phyloP scores from a whole-genome alignment of 345 rosid genomes.

The Populus nigra region DNA sequence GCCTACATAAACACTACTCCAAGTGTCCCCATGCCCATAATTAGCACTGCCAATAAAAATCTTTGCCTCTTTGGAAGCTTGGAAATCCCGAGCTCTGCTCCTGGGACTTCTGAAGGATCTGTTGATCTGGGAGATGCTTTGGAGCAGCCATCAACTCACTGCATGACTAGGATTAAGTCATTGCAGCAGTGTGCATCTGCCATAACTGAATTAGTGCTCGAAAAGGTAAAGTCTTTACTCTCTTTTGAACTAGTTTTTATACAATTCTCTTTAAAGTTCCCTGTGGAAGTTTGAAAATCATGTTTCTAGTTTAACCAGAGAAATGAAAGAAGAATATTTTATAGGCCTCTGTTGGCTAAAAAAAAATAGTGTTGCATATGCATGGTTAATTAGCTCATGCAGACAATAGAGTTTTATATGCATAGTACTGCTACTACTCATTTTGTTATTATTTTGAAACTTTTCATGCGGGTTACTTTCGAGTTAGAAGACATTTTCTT shows the following conservation, averaged over 20 bases:
- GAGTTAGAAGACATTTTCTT: background rate
- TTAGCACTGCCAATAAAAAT: constrained; percentile 41
- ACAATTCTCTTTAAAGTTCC: background rate
- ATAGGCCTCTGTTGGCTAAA: background rate
- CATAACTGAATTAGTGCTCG: constrained; percentile 60
- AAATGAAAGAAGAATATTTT: background rate
- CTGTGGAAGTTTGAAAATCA: background rate
- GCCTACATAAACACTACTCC: constrained; percentile 31
- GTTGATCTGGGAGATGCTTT: constrained; percentile 62
- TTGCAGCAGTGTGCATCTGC: constrained; percentile 70
- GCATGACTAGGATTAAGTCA: constrained; percentile 76
- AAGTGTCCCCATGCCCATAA: constrained; percentile 67
- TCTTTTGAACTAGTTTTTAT: background rate
- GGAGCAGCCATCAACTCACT: constrained; percentile 69
- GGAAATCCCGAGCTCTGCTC: constrained; percentile 61
- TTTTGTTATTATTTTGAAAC: background rate
- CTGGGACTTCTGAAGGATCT: constrained; percentile 81
- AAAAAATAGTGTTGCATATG: background rate
- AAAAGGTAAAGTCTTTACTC: constrained; percentile 47
- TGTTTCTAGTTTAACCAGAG: background rate
- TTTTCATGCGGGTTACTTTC: background rate
- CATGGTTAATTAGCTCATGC: background rate
- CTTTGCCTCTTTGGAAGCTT: constrained; percentile 49
- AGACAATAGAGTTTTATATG: background rate
- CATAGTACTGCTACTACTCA: background rate